Evolutionary conservation across 345 rosid species (phyloP), one percentile per base, ranked within the genome.

Genomic region (Combretum micranthum): DNA sequence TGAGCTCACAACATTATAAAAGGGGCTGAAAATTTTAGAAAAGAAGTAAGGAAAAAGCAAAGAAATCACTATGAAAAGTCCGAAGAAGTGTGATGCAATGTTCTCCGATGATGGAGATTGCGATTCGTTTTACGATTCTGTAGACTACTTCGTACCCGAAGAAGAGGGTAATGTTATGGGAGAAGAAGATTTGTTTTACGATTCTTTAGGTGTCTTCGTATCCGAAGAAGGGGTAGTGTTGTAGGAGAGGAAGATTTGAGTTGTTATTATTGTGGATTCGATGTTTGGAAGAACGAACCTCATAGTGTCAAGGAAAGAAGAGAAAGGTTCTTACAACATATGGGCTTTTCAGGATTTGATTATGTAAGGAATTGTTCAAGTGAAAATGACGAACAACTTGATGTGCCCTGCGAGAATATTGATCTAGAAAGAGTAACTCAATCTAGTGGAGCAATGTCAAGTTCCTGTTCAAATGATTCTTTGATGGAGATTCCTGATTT

Each of bases 261-360:
- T 18, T 49, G 52, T 57, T 54, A 55, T 52, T 52, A 49, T 26
- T 62, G 56, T 20, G 74, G 47, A 23, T 83, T 66, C 59, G 74
- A 64, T 55, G 61, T 86, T 68, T 88, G 95, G 98, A 62, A 76
- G 54, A 57, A 58, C 52, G 83, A 75, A 69, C 93, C 80, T 15
- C 63, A 25, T 50, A 83, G 95, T 74, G 95, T 88, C 13, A 62
- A 75, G 70, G 83, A 84, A 52, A 80, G 98, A 52, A 81, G 96
- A 1, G 47, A 60, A 55, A 59, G 14, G 43, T 92, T 92, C 64
- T 60, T 86, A 21, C 62, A 47, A 18, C 70, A 58, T 58, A 80
- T 86, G 82, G 86, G 83, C 67, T 55, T 91, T 10, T 22, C 51
- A 9, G n/a, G 76, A 44, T 61, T 64, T 44, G 39, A 5, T 22